A percentile compares a stretch with the other conserved stretches of the same genome.
These are phyloP conservation scores for Talaromyces sp. DNA, from an alignment of 2,329 filamentous ascomycete species.

Conservation along the genomic window DNA sequence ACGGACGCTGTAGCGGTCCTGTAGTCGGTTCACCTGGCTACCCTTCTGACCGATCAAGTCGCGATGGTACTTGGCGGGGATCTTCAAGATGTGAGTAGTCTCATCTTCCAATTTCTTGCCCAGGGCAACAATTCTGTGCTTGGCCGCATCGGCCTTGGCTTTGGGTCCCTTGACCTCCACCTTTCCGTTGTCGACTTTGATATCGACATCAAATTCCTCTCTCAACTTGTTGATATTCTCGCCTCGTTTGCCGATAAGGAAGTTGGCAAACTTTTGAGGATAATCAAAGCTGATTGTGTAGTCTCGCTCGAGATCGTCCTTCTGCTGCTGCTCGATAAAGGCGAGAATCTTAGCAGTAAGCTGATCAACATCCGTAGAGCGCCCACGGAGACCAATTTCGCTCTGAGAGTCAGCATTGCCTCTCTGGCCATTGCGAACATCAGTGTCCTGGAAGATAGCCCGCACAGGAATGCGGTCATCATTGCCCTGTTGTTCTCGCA, in stretches of 20 bases:
- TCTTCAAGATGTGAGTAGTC: constrained; percentile 77
- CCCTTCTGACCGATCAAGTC: constrained; percentile 89
- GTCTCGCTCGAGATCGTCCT: constrained; percentile 89
- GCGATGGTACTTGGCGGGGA: constrained; percentile 88
- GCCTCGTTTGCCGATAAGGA: constrained; percentile 64
- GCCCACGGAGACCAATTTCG: constrained; percentile 69
- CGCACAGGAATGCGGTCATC: constrained; percentile 53
- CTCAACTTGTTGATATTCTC: constrained; percentile 65
- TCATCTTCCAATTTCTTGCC: constrained; percentile 86
- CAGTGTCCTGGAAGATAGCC: constrained; percentile 43
- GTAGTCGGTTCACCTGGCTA: constrained; percentile 81
- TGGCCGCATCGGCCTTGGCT: constrained; percentile 85
- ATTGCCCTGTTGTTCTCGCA: constrained; percentile 50
- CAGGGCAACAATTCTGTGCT: constrained; percentile 72
- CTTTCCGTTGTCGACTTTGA: constrained; percentile 89
- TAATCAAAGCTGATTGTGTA: constrained; percentile 86
- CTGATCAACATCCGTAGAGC: constrained; percentile 64
- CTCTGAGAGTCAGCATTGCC: constrained; percentile 47
- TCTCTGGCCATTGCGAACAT: constrained; percentile 16
- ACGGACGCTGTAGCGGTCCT: constrained; percentile 86
- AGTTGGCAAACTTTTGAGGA: constrained; percentile 89
- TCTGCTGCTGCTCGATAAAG: constrained; percentile 82
- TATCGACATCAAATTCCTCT: constrained; percentile 66
- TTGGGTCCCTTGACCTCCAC: constrained; percentile 94
- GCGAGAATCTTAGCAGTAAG: constrained; percentile 67